Percentiles rank a stretch among this genome's conserved stretches.
phyloP scores from a whole-genome alignment of 192 early-diverging fungal genomes.

The Obelidium mucronatum region DNA sequence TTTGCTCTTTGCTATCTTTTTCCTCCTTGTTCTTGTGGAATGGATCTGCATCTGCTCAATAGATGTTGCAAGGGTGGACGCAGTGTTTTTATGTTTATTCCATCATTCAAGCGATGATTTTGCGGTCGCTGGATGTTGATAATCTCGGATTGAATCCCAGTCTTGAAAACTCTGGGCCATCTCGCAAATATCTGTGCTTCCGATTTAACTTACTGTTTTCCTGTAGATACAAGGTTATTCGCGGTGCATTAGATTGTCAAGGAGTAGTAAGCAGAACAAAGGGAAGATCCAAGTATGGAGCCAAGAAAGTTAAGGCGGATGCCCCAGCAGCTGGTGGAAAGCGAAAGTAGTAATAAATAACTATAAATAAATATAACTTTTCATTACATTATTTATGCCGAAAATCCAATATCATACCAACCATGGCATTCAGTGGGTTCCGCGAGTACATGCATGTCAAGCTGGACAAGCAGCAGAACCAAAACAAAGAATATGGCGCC shows the following conservation, averaged over 20 bases:
- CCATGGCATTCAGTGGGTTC: conserved; percentile 19
- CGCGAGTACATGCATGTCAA: conserved; percentile 55
- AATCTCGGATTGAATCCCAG: no score
- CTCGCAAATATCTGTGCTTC: not conserved
- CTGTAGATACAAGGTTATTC: conserved; percentile 84
- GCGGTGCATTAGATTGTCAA: conserved; percentile 93
- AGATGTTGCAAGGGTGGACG: no score
- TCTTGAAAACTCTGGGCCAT: no score
- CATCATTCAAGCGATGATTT: not conserved
- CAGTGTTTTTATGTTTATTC: not conserved
- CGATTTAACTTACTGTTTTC: not conserved
- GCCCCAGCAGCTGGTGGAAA: not conserved
- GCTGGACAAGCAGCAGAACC: conserved; percentile 48
- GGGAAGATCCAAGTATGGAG: conserved; percentile 92
- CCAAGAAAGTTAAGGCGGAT: conserved; percentile 54
- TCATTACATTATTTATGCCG: not conserved
- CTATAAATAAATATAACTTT: not conserved
- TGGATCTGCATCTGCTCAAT: no score
- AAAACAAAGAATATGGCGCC: conserved; percentile 35
- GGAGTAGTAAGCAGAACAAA: conserved; percentile 87
- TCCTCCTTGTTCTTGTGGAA: no score
- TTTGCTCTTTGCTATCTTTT: not conserved
- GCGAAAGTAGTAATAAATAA: not conserved
- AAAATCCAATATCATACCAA: not conserved
- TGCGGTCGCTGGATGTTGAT: no score